Percentiles rank a stretch among this genome's conserved stretches.
Conservation (phyloP, 139 green algal genomes). For the Nannochloris sp. region DNA sequence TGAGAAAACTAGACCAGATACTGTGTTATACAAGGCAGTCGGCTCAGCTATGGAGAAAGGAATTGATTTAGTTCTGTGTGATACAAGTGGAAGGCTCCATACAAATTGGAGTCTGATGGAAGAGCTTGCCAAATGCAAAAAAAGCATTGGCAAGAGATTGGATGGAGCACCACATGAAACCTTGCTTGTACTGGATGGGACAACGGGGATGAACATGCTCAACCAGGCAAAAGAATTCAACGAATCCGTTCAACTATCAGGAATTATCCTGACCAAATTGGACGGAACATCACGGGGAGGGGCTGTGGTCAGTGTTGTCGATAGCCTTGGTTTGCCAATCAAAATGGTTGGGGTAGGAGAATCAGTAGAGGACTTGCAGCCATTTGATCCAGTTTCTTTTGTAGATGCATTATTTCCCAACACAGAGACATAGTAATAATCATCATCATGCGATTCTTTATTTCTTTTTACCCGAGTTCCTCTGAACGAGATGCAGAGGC, state of each 20-base stretch:
- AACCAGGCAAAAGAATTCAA: constrained; percentile 87
- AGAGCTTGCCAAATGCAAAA: constrained; percentile 55
- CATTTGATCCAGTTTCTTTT: constrained; percentile 82
- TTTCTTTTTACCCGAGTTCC: constrained; percentile 26
- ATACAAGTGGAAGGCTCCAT: constrained; percentile 90
- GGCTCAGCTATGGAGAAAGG: constrained; percentile 20
- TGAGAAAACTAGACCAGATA: constrained; percentile 24
- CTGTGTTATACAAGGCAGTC: constrained; percentile 33
- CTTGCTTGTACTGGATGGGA: constrained; percentile 95
- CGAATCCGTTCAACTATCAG: constrained; percentile 68
- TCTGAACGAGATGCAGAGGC: constrained; percentile 37
- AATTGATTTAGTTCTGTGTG: constrained; percentile 77
- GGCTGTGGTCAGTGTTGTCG: constrained; percentile 76
- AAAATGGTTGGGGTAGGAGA: constrained; percentile 98
- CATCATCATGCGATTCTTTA: neutral
- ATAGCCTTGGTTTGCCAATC: constrained; percentile 87
- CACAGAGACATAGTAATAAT: constrained; percentile 1
- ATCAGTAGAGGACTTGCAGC: constrained; percentile 84
- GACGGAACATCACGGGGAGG: constrained; percentile 86
- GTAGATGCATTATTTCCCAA: constrained; percentile 82
- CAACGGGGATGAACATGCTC: constrained; percentile 97
- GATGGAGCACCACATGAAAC: constrained; percentile 64
- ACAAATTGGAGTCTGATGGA: constrained; percentile 92
- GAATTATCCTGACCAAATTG: constrained; percentile 96
- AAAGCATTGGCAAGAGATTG: constrained; percentile 42